A percentile compares a stretch with the other conserved stretches of the same genome.
phyloP scores from a whole-genome alignment of 108 stramenopile genomes.

The Schizochytrium sp. region DNA sequence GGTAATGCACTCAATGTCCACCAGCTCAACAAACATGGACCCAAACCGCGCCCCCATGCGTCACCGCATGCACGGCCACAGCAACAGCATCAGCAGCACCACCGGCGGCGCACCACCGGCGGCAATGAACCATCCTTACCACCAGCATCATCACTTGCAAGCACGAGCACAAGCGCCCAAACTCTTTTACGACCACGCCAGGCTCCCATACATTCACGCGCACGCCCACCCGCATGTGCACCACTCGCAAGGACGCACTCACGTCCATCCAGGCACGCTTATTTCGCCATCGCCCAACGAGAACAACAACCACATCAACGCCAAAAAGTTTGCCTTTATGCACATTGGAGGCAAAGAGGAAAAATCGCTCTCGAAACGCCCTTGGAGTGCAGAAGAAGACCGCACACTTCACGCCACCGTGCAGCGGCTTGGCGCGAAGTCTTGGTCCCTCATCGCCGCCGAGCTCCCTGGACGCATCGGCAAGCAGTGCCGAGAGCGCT shows the following conservation, averaged over 20 bases:
- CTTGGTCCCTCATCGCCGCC: conserved; percentile 51
- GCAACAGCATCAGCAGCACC: no score
- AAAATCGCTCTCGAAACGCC: conserved; percentile 31
- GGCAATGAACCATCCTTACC: background rate
- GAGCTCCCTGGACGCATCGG: conserved; percentile 48
- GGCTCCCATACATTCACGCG: background rate
- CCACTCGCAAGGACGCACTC: background rate
- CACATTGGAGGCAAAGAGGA: conserved; percentile 18
- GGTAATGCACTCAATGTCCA: no score
- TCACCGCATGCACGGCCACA: no score
- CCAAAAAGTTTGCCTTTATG: background rate
- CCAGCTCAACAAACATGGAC: no score
- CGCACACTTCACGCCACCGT: conserved; percentile 38
- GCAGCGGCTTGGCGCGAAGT: conserved; percentile 35
- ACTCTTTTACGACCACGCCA: background rate
- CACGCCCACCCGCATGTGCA: background rate
- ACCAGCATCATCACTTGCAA: background rate
- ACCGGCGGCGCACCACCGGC: background rate
- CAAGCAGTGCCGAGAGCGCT: conserved; percentile 58
- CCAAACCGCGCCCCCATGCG: no score
- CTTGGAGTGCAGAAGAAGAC: conserved; percentile 51
- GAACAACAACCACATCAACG: background rate
- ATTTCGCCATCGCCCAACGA: background rate
- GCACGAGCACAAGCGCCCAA: background rate
- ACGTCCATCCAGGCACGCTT: background rate